phyloP scores from a whole-genome alignment of 1,284 basidiomycete genomes.

The Porodaedalea pini region DNA sequence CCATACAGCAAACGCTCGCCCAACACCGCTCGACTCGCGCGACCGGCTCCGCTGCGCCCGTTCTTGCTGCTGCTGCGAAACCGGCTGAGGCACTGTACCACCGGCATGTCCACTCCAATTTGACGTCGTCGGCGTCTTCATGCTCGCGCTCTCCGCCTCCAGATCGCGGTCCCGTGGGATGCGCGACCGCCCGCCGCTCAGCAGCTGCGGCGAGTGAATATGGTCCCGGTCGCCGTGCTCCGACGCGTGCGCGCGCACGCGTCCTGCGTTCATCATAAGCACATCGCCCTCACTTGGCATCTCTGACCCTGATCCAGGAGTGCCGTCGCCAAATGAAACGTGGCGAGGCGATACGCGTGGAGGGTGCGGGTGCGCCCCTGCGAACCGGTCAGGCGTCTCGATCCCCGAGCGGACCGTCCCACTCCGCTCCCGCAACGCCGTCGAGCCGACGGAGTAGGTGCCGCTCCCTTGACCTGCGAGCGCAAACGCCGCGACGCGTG shows the following conservation, averaged over 20 bases:
- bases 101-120: conserved; percentile 16
- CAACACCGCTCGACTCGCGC: conserved; percentile 39
- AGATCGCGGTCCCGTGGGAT: conserved; percentile 52
- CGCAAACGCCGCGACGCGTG: conserved; percentile 35
- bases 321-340: conserved; percentile 41
- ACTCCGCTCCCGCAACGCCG: conserved; percentile 32
- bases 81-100: conserved; percentile 27
- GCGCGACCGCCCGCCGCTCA: conserved; percentile 46
- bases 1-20: conserved; percentile 74
- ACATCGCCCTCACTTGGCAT: too few relatives aligned
- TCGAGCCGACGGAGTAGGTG: background rate
- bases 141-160: conserved; percentile 42
- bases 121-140: conserved; percentile 55
- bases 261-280: too few relatives aligned
- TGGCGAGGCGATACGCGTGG: conserved; percentile 51
- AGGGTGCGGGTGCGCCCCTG: conserved; percentile 58
- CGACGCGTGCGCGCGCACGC: conserved; percentile 20
- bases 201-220: conserved; percentile 42
- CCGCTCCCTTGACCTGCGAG: conserved; percentile 32
- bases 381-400: conserved; percentile 74
- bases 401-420: conserved; percentile 46
- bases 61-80: background rate
- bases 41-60: conserved; percentile 35
- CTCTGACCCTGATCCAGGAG: background rate
- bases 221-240: conserved; percentile 53